Percentiles rank a stretch among this genome's conserved stretches.
These are phyloP conservation scores for Polygonum aviculare DNA, from an alignment of 148 eudicot species.

Conservation along the genomic window DNA sequence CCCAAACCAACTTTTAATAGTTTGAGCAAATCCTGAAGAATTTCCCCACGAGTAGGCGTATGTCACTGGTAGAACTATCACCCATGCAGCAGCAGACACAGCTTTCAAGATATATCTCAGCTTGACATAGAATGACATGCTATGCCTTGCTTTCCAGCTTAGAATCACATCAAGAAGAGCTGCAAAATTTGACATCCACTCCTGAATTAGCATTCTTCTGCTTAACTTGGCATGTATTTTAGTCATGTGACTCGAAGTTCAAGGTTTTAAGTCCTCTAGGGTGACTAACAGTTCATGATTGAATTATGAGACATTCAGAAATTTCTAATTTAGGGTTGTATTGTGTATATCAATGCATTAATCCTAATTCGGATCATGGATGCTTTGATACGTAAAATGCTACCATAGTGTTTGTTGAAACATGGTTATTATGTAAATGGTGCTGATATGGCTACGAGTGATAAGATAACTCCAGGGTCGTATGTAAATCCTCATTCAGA, in stretches of 20 bases:
- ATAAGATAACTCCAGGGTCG: no score
- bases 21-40: conserved; percentile 85
- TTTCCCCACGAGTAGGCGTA: conserved; percentile 88
- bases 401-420: no score
- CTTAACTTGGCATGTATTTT: neutral
- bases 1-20: conserved; percentile 91
- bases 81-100: conserved; percentile 96
- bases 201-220: neutral
- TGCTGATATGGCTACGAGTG: no score
- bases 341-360: neutral
- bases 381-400: neutral
- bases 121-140: conserved; percentile 91
- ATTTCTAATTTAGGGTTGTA: neutral
- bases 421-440: no score
- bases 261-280: neutral
- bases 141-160: conserved; percentile 75
- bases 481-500: no score
- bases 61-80: conserved; percentile 74
- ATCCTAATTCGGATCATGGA: neutral
- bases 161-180: conserved; percentile 86
- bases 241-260: neutral
- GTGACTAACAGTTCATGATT: neutral
- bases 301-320: neutral
- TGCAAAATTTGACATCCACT: conserved; percentile 24
- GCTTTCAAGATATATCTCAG: conserved; percentile 83